Evolutionary conservation across 306 rosid species (phyloP), one percentile per base, ranked within the genome.

Genomic region (Fagus sylvatica): DNA sequence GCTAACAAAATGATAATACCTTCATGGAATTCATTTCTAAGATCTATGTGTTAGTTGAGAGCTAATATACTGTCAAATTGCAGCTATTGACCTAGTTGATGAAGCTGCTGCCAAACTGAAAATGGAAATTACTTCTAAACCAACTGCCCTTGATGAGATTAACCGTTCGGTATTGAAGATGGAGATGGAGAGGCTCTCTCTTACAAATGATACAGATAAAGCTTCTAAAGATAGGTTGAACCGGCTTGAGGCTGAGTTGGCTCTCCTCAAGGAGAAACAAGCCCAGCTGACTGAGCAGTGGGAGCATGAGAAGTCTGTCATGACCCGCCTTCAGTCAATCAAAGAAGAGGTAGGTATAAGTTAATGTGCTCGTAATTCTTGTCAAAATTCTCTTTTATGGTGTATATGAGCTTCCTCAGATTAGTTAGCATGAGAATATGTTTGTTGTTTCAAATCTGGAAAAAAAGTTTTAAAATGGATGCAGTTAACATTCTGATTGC

Each of bases 21-120:
- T n/a, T 39, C 51, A 16, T 0, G 0, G 46, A 36, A 0, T 66
- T 37, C 1, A 39, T 37, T 11, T 66, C 33, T 39, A 66, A 39
- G 51, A 66, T n/a, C 48, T 66, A 2, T 39, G 49, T 40, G 30
- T 30, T 65, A 37, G 28, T 66, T 66, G 33, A 39, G 48, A 17
- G 49, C 71, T 66, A 66, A 66, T 74, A 59, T 76, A 30, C 64
- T 80, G 79, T 56, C 60, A 16, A 73, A 78, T 86, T 78, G 72
- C 93, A 95, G 99, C 99, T 79, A 95, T 95, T 72, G 99, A 95
- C 87, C 83, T 95, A 68, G 99, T 93, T 79, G 99, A 95, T 74
- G 99, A 95, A 88, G 99, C 99, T 48, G 99, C 99, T 64, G 99
- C 99, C 19, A 95, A 95, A 84, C 83, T 95, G 83, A 95, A 95